Conservation (phyloP, 163 green algal species). For the Scenedesmus sp. region DNA sequence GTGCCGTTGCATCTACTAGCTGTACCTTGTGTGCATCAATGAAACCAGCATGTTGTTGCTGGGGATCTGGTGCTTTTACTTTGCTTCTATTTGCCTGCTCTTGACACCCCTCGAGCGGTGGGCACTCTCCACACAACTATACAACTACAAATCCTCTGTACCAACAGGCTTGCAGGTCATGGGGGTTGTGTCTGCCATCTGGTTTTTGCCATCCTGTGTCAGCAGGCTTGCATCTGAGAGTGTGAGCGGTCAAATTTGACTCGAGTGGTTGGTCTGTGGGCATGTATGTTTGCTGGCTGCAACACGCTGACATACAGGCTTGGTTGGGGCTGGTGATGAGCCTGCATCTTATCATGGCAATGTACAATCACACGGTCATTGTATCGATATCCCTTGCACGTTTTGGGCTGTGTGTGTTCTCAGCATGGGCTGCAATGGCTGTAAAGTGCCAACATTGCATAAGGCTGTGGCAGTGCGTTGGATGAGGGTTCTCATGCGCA, state of each 20-base stretch:
- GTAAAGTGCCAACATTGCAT: constrained; percentile 20
- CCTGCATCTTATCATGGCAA: constrained; percentile 6
- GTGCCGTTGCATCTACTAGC: not conserved
- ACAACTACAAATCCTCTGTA: constrained; percentile 13
- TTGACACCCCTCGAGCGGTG: not conserved
- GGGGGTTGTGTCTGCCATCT: constrained; percentile 23
- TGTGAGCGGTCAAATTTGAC: constrained; percentile 41
- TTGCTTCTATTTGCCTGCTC: not conserved
- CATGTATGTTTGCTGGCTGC: not conserved
- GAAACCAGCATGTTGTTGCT: constrained; percentile 13
- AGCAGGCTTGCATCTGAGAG: constrained; percentile 39
- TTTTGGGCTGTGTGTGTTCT: constrained; percentile 13
- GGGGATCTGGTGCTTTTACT: not conserved
- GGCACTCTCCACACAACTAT: constrained; percentile 2
- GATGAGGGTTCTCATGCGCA: not conserved
- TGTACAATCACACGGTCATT: constrained; percentile 23
- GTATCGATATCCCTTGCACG: constrained; percentile 21
- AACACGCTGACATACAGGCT: not conserved
- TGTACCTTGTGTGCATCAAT: not conserved
- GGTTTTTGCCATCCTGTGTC: constrained; percentile 15
- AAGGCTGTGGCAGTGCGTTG: not conserved
- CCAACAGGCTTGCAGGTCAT: constrained; percentile 38
- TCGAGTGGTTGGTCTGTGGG: constrained; percentile 11
- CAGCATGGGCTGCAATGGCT: not conserved
- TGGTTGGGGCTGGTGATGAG: not conserved